phyloP scores from a whole-genome alignment of 2,329 filamentous ascomycete species.

The Colletotrichum endophyticum region DNA sequence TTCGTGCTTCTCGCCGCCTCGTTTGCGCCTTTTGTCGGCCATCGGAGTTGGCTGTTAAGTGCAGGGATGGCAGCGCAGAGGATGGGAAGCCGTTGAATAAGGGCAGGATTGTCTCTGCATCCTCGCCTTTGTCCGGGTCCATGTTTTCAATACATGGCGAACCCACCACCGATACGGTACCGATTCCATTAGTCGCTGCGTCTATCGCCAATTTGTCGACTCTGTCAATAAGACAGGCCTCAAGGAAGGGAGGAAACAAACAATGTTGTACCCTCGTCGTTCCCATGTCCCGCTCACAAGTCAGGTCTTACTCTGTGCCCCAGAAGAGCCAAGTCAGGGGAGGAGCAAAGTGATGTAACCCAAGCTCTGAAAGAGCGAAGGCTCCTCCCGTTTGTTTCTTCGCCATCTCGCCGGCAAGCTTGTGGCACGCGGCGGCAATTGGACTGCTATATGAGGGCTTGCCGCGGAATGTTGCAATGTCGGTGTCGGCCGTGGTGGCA shows the following conservation, averaged over 20 bases:
- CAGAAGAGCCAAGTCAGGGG: not conserved
- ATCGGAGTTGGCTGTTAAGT: not conserved
- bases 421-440: not conserved
- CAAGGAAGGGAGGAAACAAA: conserved; percentile 1
- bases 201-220: not conserved
- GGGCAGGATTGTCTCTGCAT: not conserved
- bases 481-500: conserved; percentile 1
- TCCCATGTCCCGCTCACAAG: not conserved
- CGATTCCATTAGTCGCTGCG: not conserved
- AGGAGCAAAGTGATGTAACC: not conserved
- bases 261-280: not conserved
- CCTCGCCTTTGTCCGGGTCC: not conserved
- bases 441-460: not conserved
- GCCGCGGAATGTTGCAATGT: conserved; percentile 16
- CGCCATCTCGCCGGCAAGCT: not conserved
- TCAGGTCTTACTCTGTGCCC: not conserved
- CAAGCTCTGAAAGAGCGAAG: not conserved
- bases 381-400: not conserved
- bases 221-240: not conserved
- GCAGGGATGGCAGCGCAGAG: not conserved
- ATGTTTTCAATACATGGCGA: not conserved
- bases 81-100: not conserved
- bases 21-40: not conserved
- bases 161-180: not conserved
- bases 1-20: not conserved